Conservation (phyloP, 164 flowering plant species). For the Sextonia rubra region DNA sequence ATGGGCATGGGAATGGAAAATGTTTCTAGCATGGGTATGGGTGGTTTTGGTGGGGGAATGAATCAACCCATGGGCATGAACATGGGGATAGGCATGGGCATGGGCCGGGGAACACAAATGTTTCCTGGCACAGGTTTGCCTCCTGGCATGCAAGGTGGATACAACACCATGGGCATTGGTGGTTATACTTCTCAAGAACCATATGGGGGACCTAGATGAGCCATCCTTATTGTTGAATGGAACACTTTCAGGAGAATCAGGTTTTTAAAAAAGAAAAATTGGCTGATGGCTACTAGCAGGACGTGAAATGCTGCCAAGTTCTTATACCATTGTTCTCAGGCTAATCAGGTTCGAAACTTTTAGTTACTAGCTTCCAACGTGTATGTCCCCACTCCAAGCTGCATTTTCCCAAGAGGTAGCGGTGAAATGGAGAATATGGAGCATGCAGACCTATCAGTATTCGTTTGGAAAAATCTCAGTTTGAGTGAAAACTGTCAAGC, state of each 20-base stretch:
- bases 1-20: constrained; percentile 15
- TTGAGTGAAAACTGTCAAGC: background rate
- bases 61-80: constrained; percentile 31
- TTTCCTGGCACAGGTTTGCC: constrained; percentile 28
- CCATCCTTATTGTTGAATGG: background rate
- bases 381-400: background rate
- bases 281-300: background rate
- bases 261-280: too few species aligned
- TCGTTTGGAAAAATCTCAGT: too few species aligned
- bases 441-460: background rate
- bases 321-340: background rate
- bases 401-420: too few species aligned
- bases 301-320: background rate
- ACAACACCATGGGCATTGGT: constrained; percentile 63
- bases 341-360: too few species aligned
- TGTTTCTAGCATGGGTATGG: too few species aligned
- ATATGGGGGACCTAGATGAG: constrained; percentile 66
- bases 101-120: constrained; percentile 9
- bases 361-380: too few species aligned
- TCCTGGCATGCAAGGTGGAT: constrained; percentile 39
- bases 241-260: background rate
- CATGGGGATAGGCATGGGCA: constrained; percentile 20
- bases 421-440: background rate
- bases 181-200: constrained; percentile 64
- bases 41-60: background rate